Base-by-base conservation (phyloP, 345 rosid species). In the Jatropha curcas region DNA sequence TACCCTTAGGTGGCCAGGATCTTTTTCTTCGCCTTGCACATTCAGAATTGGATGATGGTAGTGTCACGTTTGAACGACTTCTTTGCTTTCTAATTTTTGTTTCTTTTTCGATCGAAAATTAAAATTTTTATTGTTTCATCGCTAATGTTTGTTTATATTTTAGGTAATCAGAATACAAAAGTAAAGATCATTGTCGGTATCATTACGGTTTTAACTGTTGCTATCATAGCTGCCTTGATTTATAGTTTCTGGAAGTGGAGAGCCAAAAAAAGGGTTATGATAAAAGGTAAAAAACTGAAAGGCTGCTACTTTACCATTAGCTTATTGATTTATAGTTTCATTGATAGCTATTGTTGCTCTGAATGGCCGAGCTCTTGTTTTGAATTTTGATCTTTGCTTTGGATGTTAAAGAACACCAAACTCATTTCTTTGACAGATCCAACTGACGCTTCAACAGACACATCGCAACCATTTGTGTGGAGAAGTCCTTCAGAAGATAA, bases 11-110 rank as follows among this genome's bases (percentile, higher is more conserved):
- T 28, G 78, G 78, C 25, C 33, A 16, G 41, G 69, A 75, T 61
- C 68, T 75, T 50, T 51, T 48, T 57, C 50, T 75, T 68, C 78
- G 73, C 16, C 5, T 61, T 1, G 68, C 68, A 9, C 12, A 63
- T 61, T 51, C 73, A 14, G 78, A 75, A 60, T 14, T 68, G 33
- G 41, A 63, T 19, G 48, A 61, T 27, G n/a, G 63, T 69, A 55
- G 28, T 56, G 19, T 53, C 11, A 56, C 31, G 14, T 33, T 31
- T 25, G 39, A 65, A 8, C 10, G 19, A 13, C 51, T 46, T 65
- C 1, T 7, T 1, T 45, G 33, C 10, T 52, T 45, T 52, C 10
- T 52, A 30, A 33, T 43, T n/a, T 11, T n/a, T n/a, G 9, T 12
- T 1, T 46, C 12, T 12, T 34, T 46, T 9, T 9, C 35, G 2